phyloP scores from a whole-genome alignment of 2,329 filamentous ascomycete genomes.

The Trichocomaceae sp. region DNA sequence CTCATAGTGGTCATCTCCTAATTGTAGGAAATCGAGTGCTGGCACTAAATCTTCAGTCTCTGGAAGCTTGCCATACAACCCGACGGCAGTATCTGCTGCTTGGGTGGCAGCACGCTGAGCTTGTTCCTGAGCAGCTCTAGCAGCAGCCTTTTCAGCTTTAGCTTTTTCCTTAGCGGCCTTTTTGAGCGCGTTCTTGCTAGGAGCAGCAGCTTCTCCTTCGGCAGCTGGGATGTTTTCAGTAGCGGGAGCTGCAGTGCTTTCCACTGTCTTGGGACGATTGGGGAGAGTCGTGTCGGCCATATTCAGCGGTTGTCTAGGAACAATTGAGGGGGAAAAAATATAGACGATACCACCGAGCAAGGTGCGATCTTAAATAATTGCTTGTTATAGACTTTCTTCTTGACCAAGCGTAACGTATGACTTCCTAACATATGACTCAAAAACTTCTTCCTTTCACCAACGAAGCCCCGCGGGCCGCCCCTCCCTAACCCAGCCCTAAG shows the following conservation, averaged over 20 bases:
- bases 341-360: not conserved
- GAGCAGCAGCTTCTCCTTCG: slow-evolving; percentile 40
- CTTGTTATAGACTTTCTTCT: not conserved
- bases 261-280: slow-evolving; percentile 35
- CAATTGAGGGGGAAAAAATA: not conserved
- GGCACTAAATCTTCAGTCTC: slow-evolving; percentile 53
- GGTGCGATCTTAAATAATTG: not conserved
- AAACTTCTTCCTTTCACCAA: slow-evolving; percentile 7
- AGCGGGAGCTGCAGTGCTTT: slow-evolving; percentile 19
- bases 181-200: slow-evolving; percentile 75
- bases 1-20: slow-evolving; percentile 57
- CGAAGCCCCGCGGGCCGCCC: slow-evolving; percentile 11
- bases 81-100: slow-evolving; percentile 54
- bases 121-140: slow-evolving; percentile 66
- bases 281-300: slow-evolving; percentile 38
- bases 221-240: slow-evolving; percentile 19
- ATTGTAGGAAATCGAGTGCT: slow-evolving; percentile 51
- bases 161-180: slow-evolving; percentile 88
- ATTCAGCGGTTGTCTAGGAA: not conserved
- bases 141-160: slow-evolving; percentile 70
- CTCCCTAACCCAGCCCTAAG: slow-evolving; percentile 15
- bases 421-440: slow-evolving; percentile 5
- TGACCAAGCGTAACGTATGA: not conserved
- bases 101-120: slow-evolving; percentile 60
- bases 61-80: slow-evolving; percentile 70